A percentile compares a stretch with the other conserved stretches of the same genome.
These are phyloP conservation scores for Sugiyamaella qingdaonensis DNA, from an alignment of 805 yeast species.

Conservation along the genomic window DNA sequence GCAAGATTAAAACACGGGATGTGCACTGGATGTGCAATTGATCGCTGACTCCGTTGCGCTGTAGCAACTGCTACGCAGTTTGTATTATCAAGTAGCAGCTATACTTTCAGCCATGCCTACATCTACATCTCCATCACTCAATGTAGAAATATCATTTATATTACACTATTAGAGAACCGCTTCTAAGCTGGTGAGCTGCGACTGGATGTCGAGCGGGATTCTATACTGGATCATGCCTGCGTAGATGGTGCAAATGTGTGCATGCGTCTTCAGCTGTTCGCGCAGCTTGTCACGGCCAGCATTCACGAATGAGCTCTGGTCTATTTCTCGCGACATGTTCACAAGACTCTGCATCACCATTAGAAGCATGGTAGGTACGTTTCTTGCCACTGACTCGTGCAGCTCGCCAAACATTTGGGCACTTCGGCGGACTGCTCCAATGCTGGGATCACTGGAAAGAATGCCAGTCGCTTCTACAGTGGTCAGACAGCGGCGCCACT, in stretches of 20 bases:
- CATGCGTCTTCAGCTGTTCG: conserved; percentile 53
- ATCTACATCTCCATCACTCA: no score
- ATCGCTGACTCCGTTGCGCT: no score
- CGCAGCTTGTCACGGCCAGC: conserved; percentile 51
- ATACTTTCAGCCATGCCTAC: no score
- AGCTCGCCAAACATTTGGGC: conserved; percentile 64
- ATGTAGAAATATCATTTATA: no score
- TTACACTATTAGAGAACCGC: conserved; percentile 8
- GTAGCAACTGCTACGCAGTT: no score
- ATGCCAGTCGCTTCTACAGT: conserved; percentile 57
- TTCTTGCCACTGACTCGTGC: conserved; percentile 70
- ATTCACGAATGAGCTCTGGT: conserved; percentile 39
- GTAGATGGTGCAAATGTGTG: conserved; percentile 86
- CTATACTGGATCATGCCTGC: conserved; percentile 48
- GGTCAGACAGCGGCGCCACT: conserved; percentile 56
- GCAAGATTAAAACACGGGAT: no score
- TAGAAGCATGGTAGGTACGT: conserved; percentile 72
- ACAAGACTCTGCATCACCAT: conserved; percentile 77
- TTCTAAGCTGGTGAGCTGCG: conserved; percentile 63
- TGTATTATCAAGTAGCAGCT: no score
- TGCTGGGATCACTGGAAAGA: conserved; percentile 52
- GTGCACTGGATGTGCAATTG: no score
- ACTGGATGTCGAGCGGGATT: conserved; percentile 57
- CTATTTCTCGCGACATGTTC: conserved; percentile 42
- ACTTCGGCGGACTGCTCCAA: conserved; percentile 55